These are phyloP conservation scores for Ceratocystiopsis sp. DNA, from an alignment of 2,329 filamentous ascomycete genomes.

Conservation along the genomic window DNA sequence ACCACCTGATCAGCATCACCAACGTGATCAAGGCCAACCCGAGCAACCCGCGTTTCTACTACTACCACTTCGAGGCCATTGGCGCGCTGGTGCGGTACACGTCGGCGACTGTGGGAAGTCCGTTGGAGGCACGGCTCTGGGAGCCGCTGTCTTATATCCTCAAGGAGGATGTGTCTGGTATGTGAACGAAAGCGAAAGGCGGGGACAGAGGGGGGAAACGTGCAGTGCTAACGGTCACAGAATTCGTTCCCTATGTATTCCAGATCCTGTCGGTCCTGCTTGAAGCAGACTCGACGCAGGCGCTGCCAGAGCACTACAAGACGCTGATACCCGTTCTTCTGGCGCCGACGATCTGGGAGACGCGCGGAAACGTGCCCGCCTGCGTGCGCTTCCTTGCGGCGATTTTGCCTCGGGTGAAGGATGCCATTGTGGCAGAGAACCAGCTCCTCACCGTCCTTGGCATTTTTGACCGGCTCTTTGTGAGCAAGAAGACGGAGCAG, in stretches of 20 bases:
- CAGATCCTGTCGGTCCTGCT: conserved; percentile 84
- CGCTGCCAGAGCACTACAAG: conserved; percentile 67
- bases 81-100: conserved; percentile 71
- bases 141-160: conserved; percentile 68
- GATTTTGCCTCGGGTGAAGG: conserved; percentile 61
- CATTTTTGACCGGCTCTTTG: conserved; percentile 83
- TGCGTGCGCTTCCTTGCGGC: conserved; percentile 70
- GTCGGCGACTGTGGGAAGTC: conserved; percentile 45
- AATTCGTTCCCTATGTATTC: conserved; percentile 94
- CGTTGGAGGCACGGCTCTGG: conserved; percentile 69
- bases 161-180: conserved; percentile 64
- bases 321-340: conserved; percentile 63
- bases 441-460: conserved; percentile 81
- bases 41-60: conserved; percentile 95
- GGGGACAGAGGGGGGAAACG: no score
- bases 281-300: conserved; percentile 65
- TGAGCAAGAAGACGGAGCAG: conserved; percentile 66
- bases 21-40: conserved; percentile 87
- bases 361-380: conserved; percentile 81
- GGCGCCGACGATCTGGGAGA: conserved; percentile 74
- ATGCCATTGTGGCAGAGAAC: conserved; percentile 57
- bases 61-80: conserved; percentile 92
- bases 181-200: no score
- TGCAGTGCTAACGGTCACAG: conserved; percentile 21
- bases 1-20: conserved; percentile 76